Base-by-base conservation (phyloP, 257 asterid species). In the Agastache rugosa region DNA sequence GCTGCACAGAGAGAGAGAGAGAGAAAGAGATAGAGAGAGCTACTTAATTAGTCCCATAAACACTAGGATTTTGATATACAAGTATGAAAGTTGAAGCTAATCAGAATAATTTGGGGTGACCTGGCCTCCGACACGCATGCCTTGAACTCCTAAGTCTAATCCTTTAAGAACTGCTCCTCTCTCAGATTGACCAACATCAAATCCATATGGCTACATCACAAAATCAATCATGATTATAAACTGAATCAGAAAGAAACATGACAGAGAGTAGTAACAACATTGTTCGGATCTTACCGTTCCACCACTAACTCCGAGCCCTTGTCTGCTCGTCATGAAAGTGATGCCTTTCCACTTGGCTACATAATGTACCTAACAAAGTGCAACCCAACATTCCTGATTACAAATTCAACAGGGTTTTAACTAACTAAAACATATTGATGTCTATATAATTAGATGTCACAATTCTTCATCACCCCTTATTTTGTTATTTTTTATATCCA, bases 121-220 rank as follows among this genome's bases (percentile, higher is more conserved):
- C 98, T 94, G 99, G 80, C 99, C 97, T 81, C 97, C 99, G 12
- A 92, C 98, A 12, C 88, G 81, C 99, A 94, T 94, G 86, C 98
- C 99, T 87, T 81, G 72, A 81, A 92, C 98, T 63, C 99, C 99
- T 8, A 95, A 76, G 84, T 95, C 99, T 53, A 95, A 80, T 72
- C 99, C 99, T 85, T 89, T 92, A 59, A 92, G 97, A 60, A 95
- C 98, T 3, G 76, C 53, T 73, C 99, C 96, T 75, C 90, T 89
- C 78, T 89, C 96, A 16, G 99, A 94, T 47, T 90, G 82, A 58
- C 98, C 99, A 35, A 95, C 92, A 59, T 95, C 99, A 67, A 95
- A 95, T 79, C 98, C 99, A 77, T 92, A 95, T 23, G 98, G 99
- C 99, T 95, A 78, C 14, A 51, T 14, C n/a, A 44, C 16, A 51